phyloP scores from a whole-genome alignment of 768 basidiomycete genomes.

The Mycena vitilis region DNA sequence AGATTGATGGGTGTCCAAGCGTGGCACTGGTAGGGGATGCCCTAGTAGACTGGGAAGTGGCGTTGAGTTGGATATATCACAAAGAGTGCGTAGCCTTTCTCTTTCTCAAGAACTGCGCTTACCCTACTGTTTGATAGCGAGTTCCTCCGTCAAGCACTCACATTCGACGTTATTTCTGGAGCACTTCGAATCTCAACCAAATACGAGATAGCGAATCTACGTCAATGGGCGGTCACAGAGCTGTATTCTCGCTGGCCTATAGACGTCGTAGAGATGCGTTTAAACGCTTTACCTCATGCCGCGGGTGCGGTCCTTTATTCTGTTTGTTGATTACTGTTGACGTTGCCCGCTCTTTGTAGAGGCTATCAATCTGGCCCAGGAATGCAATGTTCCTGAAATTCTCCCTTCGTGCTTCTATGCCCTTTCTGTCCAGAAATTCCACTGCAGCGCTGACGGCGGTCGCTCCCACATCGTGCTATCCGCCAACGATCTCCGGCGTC shows the following conservation, averaged over 20 bases:
- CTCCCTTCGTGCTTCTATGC: slow-evolving; percentile 55
- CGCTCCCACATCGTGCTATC: slow-evolving; percentile 44
- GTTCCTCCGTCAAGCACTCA: slow-evolving; percentile 38
- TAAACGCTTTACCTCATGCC: slow-evolving; percentile 43
- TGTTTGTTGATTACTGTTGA: neutral
- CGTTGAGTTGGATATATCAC: slow-evolving; percentile 49
- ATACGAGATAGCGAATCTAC: slow-evolving; percentile 47
- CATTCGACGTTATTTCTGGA: slow-evolving; percentile 43
- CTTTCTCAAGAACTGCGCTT: neutral
- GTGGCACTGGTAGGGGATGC: slow-evolving; percentile 41
- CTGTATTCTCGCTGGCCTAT: slow-evolving; percentile 46
- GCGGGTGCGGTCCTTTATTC: slow-evolving; percentile 41
- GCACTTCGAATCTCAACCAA: slow-evolving; percentile 50
- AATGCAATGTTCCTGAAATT: slow-evolving; percentile 49
- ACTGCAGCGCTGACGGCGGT: slow-evolving; percentile 42
- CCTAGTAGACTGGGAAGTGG: slow-evolving; percentile 44
- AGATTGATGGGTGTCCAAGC: slow-evolving; percentile 46
- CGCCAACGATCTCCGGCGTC: slow-evolving; percentile 42
- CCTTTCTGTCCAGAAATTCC: slow-evolving; percentile 47
- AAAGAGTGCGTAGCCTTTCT: slow-evolving; percentile 40
- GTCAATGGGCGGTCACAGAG: slow-evolving; percentile 40
- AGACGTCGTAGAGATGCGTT: slow-evolving; percentile 42
- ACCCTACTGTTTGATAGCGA: slow-evolving; percentile 29
- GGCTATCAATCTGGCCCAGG: slow-evolving; percentile 48
- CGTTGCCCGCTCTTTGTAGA: slow-evolving; percentile 35